phyloP scores from a whole-genome alignment of 257 asterid genomes.

The Schizonepeta tenuifolia region DNA sequence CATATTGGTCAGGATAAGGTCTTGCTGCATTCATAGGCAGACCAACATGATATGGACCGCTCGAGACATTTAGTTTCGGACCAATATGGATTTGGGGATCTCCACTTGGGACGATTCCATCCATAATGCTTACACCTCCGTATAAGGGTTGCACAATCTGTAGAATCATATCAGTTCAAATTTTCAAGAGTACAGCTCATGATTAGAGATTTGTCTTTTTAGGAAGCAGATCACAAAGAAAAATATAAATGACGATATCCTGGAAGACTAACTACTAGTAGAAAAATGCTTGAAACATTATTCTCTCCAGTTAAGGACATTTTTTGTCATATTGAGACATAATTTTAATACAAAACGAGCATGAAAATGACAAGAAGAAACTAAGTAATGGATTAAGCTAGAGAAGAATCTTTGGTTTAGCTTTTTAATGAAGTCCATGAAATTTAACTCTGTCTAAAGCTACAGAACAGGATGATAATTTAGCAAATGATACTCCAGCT shows the following conservation, averaged over 20 bases:
- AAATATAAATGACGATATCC: neutral
- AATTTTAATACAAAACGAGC: neutral
- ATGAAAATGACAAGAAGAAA: neutral
- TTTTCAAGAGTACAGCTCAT: slow-evolving; percentile 30
- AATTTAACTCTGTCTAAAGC: neutral
- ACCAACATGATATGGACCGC: slow-evolving; percentile 33
- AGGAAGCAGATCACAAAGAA: neutral
- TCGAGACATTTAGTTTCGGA: slow-evolving; percentile 26
- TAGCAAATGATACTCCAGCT: slow-evolving; percentile 7
- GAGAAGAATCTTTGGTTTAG: neutral
- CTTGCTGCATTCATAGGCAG: slow-evolving; percentile 25
- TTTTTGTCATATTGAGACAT: neutral
- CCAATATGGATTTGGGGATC: slow-evolving; percentile 40
- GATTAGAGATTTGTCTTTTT: slow-evolving; percentile 15
- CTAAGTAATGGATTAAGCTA: neutral
- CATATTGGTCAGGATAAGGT: slow-evolving; percentile 28
- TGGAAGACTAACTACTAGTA: neutral
- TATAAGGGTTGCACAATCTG: slow-evolving; percentile 54
- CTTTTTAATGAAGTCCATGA: slow-evolving; percentile 10
- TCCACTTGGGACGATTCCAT: slow-evolving; percentile 38
- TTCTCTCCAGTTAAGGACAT: neutral
- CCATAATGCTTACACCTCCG: slow-evolving; percentile 39
- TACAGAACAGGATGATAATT: neutral
- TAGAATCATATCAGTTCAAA: slow-evolving; percentile 33
- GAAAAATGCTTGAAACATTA: neutral